These are phyloP conservation scores for Eimeria sp. DNA, from an alignment of 169 alveolate species.

Conservation along the genomic window DNA sequence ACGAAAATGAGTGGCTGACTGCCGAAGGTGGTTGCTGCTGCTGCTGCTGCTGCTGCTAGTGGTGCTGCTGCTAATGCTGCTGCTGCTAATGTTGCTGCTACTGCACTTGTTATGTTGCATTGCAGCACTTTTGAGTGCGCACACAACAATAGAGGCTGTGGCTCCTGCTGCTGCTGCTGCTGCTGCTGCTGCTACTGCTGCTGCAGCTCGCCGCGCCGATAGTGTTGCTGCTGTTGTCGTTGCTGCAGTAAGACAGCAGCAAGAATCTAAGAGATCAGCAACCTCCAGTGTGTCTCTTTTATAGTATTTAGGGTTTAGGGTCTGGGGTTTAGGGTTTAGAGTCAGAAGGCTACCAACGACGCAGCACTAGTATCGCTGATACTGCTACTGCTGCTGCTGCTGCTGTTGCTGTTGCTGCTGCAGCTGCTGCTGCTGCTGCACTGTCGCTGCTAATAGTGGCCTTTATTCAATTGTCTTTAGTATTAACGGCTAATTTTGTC, in stretches of 20 bases:
- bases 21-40: neutral
- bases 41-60: constrained; percentile 30
- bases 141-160: neutral
- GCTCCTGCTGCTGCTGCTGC: too few relatives aligned
- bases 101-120: neutral
- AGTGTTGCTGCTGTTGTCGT: too few relatives aligned
- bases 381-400: neutral
- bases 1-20: too few relatives aligned
- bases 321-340: neutral
- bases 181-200: too few relatives aligned
- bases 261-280: too few relatives aligned
- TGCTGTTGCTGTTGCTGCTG: constrained; percentile 23
- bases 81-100: constrained; percentile 24
- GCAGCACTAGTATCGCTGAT: neutral
- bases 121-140: neutral
- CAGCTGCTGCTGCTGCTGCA: constrained; percentile 35
- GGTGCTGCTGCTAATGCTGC: neutral
- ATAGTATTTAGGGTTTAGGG: neutral
- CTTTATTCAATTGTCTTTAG: neutral
- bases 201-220: too few relatives aligned
- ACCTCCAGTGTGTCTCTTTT: neutral
- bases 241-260: too few relatives aligned
- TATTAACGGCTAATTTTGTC: neutral
- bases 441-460: neutral
- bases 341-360: neutral